Percentiles rank a stretch among this genome's conserved stretches.
Evolutionary conservation across 257 asterid genomes (phyloP).

Genomic region (Solanum chiquidenum): DNA sequence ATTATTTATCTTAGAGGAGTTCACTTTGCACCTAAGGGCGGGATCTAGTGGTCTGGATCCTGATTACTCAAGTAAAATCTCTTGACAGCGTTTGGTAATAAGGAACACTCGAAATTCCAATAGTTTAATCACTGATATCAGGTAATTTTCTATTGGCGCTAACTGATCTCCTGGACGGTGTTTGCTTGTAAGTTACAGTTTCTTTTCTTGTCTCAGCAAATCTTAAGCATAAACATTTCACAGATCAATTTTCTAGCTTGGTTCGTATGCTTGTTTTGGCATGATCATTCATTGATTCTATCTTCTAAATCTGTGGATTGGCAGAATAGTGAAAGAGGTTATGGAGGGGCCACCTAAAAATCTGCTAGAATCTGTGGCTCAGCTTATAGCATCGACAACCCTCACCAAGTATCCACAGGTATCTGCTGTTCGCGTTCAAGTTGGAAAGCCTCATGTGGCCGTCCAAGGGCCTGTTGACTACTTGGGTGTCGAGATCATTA

Average conservation of each 20-base stretch:
- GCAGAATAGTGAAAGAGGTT: constrained; percentile 63
- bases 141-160: background rate
- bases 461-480: constrained; percentile 72
- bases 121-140: background rate
- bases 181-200: background rate
- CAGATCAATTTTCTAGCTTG: background rate
- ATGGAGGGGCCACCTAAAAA: constrained; percentile 65
- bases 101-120: background rate
- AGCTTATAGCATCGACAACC: constrained; percentile 45
- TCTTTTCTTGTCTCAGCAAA: background rate
- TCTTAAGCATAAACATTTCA: background rate
- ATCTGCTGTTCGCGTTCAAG: constrained; percentile 58
- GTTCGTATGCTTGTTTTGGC: background rate
- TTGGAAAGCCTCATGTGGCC: constrained; percentile 90
- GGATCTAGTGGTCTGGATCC: background rate
- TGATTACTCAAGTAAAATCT: background rate
- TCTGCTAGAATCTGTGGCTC: constrained; percentile 79
- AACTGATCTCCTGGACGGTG: background rate
- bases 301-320: background rate
- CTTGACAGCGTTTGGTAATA: background rate
- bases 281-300: background rate
- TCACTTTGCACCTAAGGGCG: background rate
- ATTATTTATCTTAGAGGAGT: background rate
- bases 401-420: constrained; percentile 39
- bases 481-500: constrained; percentile 71